phyloP scores from a whole-genome alignment of 2,329 filamentous ascomycete species.

The Arthrinium puccinioides region DNA sequence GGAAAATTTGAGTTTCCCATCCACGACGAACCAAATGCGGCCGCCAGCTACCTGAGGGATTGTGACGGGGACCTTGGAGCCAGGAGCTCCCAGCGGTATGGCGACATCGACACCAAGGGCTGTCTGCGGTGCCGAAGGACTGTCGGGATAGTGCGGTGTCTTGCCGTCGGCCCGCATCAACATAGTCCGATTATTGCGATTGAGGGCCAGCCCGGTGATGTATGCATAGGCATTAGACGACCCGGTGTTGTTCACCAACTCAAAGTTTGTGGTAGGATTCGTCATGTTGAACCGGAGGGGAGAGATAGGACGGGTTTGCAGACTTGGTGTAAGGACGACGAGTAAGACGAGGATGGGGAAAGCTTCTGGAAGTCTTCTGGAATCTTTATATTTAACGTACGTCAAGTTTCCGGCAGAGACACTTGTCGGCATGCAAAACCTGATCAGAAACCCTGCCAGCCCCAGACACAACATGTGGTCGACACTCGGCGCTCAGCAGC shows the following conservation, averaged over 20 bases:
- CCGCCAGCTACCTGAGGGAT: slow-evolving; percentile 66
- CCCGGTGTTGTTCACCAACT: slow-evolving; percentile 57
- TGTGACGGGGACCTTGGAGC: slow-evolving; percentile 50
- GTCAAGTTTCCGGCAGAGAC: too few relatives aligned
- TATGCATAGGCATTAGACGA: slow-evolving; percentile 59
- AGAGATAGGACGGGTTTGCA: background rate
- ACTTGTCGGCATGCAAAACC: background rate
- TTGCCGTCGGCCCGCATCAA: slow-evolving; percentile 59
- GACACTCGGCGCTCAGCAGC: background rate
- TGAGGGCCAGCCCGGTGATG: slow-evolving; percentile 59
- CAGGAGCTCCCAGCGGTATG: slow-evolving; percentile 56
- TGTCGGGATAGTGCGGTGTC: slow-evolving; percentile 57
- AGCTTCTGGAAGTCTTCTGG: slow-evolving; percentile 1
- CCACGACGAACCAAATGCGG: slow-evolving; percentile 64
- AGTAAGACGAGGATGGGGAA: background rate
- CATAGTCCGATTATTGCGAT: slow-evolving; percentile 51
- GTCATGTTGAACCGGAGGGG: slow-evolving; percentile 18
- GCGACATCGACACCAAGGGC: slow-evolving; percentile 50
- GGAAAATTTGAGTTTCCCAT: slow-evolving; percentile 55
- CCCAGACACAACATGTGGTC: slow-evolving; percentile 2
- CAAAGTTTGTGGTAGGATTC: slow-evolving; percentile 46
- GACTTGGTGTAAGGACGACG: too few relatives aligned
- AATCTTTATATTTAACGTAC: too few relatives aligned
- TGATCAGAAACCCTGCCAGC: background rate
- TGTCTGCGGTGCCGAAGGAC: slow-evolving; percentile 42